These are phyloP conservation scores for Penicillium janthinellum DNA, from an alignment of 2,329 filamentous ascomycete genomes.

Conservation along the genomic window DNA sequence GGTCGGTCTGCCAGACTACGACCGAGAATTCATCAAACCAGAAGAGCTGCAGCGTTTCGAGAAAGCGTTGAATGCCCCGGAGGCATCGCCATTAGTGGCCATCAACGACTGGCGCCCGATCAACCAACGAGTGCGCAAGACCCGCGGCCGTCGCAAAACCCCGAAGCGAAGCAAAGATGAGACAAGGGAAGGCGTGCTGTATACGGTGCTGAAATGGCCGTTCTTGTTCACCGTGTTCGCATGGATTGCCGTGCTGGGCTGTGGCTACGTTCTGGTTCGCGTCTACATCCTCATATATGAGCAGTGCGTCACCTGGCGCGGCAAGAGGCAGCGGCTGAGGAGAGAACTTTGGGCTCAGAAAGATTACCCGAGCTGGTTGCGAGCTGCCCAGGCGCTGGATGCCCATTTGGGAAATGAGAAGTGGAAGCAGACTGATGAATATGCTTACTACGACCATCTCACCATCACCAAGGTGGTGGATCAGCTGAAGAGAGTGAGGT, in stretches of 20 bases:
- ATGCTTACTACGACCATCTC: constrained; percentile 81
- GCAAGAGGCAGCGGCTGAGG: constrained; percentile 71
- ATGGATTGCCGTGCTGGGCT: constrained; percentile 75
- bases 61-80: constrained; percentile 78
- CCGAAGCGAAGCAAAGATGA: constrained; percentile 73
- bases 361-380: constrained; percentile 81
- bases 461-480: constrained; percentile 77
- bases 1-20: constrained; percentile 72
- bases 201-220: constrained; percentile 88
- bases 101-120: constrained; percentile 96
- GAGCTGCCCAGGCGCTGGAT: constrained; percentile 77
- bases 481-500: constrained; percentile 61
- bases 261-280: constrained; percentile 77
- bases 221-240: constrained; percentile 76
- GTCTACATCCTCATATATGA: constrained; percentile 93
- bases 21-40: constrained; percentile 73
- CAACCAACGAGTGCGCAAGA: constrained; percentile 66
- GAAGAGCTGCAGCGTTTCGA: constrained; percentile 78
- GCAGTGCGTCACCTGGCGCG: constrained; percentile 86
- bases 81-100: constrained; percentile 76
- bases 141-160: constrained; percentile 46
- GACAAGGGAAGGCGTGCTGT: constrained; percentile 90
- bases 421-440: constrained; percentile 57
- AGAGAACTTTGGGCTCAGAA: constrained; percentile 69
- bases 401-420: constrained; percentile 70